Percentiles rank a stretch among this genome's conserved stretches.
Conservation (phyloP, 305 asterid genomes). For the Salvia sclarea region DNA sequence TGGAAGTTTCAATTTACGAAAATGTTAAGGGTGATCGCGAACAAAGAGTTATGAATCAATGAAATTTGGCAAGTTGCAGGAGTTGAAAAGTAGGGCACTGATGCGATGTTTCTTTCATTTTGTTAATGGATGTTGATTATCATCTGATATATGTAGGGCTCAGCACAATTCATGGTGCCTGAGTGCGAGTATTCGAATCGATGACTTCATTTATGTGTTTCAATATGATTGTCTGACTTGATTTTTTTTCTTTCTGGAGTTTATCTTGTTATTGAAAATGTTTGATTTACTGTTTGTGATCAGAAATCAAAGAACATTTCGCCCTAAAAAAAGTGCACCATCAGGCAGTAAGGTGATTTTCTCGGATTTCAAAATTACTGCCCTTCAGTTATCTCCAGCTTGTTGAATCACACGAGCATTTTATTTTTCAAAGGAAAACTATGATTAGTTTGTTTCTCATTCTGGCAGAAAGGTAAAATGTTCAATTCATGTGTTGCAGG, state of each 20-base stretch:
- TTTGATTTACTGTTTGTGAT: conserved; percentile 30
- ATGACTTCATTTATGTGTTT: not conserved
- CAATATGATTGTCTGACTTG: conserved; percentile 11
- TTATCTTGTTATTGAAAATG: not conserved
- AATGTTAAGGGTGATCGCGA: conserved; percentile 13
- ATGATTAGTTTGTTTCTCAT: conserved; percentile 4
- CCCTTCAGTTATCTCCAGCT: conserved; percentile 20
- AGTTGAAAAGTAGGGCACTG: conserved; percentile 8
- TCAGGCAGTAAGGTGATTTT: conserved; percentile 79
- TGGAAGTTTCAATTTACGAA: not conserved
- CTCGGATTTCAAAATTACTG: conserved; percentile 9
- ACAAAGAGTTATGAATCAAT: not conserved
- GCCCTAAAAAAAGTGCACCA: conserved; percentile 88
- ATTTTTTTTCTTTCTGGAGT: conserved; percentile 13
- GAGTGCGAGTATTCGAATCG: not conserved
- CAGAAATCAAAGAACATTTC: conserved; percentile 91
- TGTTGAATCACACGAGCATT: conserved; percentile 7
- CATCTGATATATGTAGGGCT: not conserved
- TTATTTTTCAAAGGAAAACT: not conserved
- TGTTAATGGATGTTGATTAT: not conserved
- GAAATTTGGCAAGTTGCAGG: conserved; percentile 11
- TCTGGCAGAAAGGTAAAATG: conserved; percentile 1
- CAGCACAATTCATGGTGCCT: not conserved
- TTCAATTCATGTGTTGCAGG: conserved; percentile 48
- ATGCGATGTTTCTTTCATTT: conserved; percentile 12